Base-by-base conservation (phyloP, 371 early-diverging fungal species). In the Capniomyces stellatus region DNA sequence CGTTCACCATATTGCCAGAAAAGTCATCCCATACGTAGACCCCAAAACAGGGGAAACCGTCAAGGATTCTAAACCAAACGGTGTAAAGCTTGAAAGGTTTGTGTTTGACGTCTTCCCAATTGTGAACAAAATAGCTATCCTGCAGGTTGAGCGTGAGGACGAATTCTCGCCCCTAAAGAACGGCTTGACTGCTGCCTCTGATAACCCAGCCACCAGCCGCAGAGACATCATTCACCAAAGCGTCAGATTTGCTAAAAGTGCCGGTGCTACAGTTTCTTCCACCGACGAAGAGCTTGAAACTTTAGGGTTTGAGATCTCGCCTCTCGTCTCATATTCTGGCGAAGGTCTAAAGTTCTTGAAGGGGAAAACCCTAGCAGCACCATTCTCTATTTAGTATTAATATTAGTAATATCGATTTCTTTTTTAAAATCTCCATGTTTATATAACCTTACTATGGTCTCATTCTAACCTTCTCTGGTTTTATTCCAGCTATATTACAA, bases 91-190 rank as follows among this genome's bases (percentile, higher is more conserved):
- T 41, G 97, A 97, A 73, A 78, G 86, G 69, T 93, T 93, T 65
- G 87, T 93, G 43, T 93, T 93, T 74, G 94, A 93, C 64, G 93
- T 95, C 19, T 87, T 97, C 74, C 93, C 94, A 41, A 85, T 76
- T 63, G 81, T 86, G 19, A 65, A 85, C 55, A 56, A 74, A 50
- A 74, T 95, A 73, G 90, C 92, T 29, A 92, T 95, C 29, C 75
- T 93, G 29, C 89, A 92, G 66, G 86, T 85, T 28, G 82, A 81
- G 49, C 85, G 97, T 57, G 73, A 76, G 42, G 92, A 95, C 35
- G 93, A 96, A 65, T 96, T 96, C 67, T 89, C 91, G 30, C 97
- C 97, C n/a, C 71, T 95, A 23, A 96, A 96, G 80, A 96, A 96
- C 63, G 94, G 89, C 6, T 87, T 92, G 23, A 93, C 92, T 19